Base-by-base conservation (phyloP, 202 grass and related monocot species). In the Eragrostis tef region DNA sequence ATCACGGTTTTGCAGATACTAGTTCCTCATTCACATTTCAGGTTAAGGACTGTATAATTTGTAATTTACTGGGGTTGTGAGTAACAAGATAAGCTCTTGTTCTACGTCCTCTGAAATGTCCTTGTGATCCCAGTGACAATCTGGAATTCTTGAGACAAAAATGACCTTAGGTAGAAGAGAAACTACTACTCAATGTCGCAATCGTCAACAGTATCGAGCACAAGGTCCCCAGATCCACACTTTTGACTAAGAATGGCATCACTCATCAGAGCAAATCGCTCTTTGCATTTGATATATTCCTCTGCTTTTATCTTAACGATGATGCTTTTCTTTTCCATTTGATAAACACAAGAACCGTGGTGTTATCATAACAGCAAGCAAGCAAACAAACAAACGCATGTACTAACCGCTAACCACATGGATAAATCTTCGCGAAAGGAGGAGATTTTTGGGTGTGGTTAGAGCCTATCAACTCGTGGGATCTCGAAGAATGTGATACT, bases 401-500 rank as follows among this genome's bases (percentile, higher is more conserved):
- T 5, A 26, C 9, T 79, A 60, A 85, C 67, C 83, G 50, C 12
- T 72, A 66, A 65, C 15, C 83, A 82, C 73, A 89, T 89, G 87
- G 73, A 86, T 26, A 89, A 79, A 89, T 82, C 83, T 86, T 67
- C 2, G 22, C 66, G 65, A 86, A 86, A 78, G 7, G n/a, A 44
- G 3, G 42, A 50, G 42, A 77, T 85, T 80, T 80, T 0, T 6
- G 34, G 20, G 20, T 27, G 81, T 39, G 70, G 75, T 77, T 77
- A 57, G 82, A 66, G 58, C 62, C 12, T 43, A 70, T 20, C 65
- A 66, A 11, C 64, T 56, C 87, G 83, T 89, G 83, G 83, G 72
- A 85, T 89, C 87, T 89, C 9, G 87, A 77, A 57, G 87, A 85
- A 81, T 81, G 82, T 81, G 87, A 73, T 85, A 65, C 82, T 87